A percentile compares a stretch with the other conserved stretches of the same genome.
Evolutionary conservation across 345 rosid genomes (phyloP).

Genomic region (Populus euphratica): DNA sequence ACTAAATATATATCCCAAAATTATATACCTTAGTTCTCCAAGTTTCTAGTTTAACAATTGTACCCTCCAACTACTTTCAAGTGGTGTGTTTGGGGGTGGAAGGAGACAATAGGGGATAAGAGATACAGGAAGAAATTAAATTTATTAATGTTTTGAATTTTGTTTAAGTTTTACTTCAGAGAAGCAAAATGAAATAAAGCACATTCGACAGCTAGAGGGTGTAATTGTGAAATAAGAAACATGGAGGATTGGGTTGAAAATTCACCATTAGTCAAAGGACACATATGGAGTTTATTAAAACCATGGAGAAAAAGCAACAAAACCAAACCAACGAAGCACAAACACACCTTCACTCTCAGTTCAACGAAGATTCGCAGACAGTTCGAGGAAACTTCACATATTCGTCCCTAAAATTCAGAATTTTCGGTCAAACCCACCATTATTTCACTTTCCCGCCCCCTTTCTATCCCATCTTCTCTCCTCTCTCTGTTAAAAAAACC

Average conservation of each 20-base stretch:
- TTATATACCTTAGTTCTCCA: not conserved
- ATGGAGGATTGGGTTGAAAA: not conserved
- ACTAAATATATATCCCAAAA: not conserved
- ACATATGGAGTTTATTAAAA: not conserved
- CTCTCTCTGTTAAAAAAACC: too few relatives aligned
- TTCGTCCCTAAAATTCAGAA: not conserved
- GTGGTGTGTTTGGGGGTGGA: not conserved
- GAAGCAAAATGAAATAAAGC: not conserved
- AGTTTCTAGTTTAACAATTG: not conserved
- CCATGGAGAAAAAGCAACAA: not conserved
- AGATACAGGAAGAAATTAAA: too few relatives aligned
- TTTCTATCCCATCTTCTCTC: not conserved
- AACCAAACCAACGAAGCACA: not conserved
- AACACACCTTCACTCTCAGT: not conserved
- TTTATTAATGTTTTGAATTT: too few relatives aligned
- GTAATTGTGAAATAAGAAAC: not conserved
- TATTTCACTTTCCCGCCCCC: slow-evolving; percentile 7
- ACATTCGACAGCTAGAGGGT: not conserved
- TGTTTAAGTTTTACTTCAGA: too few relatives aligned
- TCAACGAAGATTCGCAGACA: slow-evolving; percentile 18
- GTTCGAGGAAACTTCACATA: slow-evolving; percentile 21
- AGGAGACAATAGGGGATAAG: too few relatives aligned
- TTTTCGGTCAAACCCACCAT: not conserved
- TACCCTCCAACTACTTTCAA: not conserved
- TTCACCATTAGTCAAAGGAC: not conserved